Evolutionary conservation across 257 asterid genomes (phyloP).

Genomic region (Scutellaria minor): DNA sequence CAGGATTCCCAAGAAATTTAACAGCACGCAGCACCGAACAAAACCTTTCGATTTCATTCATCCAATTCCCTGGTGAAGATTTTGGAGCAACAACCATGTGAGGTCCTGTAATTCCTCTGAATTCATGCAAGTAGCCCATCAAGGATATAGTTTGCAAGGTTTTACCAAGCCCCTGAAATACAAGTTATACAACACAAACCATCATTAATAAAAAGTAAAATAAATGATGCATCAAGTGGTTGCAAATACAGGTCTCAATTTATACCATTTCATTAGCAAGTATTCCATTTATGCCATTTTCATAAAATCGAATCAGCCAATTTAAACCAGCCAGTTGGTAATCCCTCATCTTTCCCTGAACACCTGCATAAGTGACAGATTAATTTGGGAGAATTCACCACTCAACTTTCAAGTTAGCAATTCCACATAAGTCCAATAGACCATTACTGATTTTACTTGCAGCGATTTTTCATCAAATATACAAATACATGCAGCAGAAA

Average conservation of each 20-base stretch:
- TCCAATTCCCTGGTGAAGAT: slow-evolving; percentile 99
- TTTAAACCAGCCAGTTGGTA: slow-evolving; percentile 99
- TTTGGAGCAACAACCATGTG: slow-evolving; percentile 99
- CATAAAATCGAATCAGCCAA: slow-evolving; percentile 95
- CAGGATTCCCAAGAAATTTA: slow-evolving; percentile 97
- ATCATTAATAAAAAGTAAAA: slow-evolving; percentile 14
- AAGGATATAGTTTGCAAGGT: slow-evolving; percentile 97
- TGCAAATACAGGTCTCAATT: neutral
- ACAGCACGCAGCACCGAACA: slow-evolving; percentile 92
- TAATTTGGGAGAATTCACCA: slow-evolving; percentile 5
- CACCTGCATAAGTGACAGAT: slow-evolving; percentile 54
- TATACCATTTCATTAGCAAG: slow-evolving; percentile 99
- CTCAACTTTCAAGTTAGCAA: neutral
- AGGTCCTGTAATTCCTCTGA: slow-evolving; percentile 97
- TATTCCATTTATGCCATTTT: slow-evolving; percentile 98
- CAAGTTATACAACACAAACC: slow-evolving; percentile 16
- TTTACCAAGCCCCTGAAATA: slow-evolving; percentile 88
- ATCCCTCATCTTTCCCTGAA: slow-evolving; percentile 99
- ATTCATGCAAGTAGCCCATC: slow-evolving; percentile 92
- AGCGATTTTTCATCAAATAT: neutral
- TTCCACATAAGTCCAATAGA: neutral
- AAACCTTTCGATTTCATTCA: slow-evolving; percentile 96
- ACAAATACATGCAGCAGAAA: neutral
- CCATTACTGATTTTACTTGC: neutral
- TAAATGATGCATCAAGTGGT: slow-evolving; percentile 7